Conservation (phyloP, 1,139 yeast genomes). For the Saccharomyces hybrid region DNA sequence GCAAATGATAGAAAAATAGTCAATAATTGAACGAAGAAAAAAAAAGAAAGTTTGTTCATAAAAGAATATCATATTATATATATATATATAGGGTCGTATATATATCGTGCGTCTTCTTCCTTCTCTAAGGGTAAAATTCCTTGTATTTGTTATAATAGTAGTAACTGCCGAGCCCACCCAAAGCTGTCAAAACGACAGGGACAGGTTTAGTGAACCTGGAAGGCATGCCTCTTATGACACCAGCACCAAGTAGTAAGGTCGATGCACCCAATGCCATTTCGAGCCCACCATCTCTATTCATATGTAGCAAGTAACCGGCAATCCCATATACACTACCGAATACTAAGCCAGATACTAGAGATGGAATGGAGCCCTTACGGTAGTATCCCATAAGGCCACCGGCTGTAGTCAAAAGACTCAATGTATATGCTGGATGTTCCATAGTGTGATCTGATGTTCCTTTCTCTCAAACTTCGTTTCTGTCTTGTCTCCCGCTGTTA, state of each 20-base stretch:
- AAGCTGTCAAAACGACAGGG: conserved; percentile 55
- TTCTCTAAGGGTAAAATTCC: conserved; percentile 45
- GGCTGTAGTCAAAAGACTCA: conserved; percentile 63
- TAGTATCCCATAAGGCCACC: conserved; percentile 69
- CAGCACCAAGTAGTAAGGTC: conserved; percentile 56
- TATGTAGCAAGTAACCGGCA: conserved; percentile 69
- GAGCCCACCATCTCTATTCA: conserved; percentile 73
- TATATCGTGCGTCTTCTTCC: not conserved
- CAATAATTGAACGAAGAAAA: conserved; percentile 7
- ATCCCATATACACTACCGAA: conserved; percentile 63
- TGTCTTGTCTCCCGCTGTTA: not conserved
- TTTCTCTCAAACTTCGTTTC: not conserved
- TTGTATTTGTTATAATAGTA: conserved; percentile 69
- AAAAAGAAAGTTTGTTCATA: not conserved
- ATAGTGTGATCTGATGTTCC: conserved; percentile 14
- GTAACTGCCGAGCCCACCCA: conserved; percentile 59
- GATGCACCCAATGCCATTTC: conserved; percentile 75
- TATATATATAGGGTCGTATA: not conserved
- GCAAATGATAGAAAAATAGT: not conserved
- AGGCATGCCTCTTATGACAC: conserved; percentile 58
- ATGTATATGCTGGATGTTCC: conserved; percentile 78
- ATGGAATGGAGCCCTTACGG: conserved; percentile 61
- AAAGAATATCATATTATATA: not conserved
- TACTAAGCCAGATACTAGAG: conserved; percentile 69
- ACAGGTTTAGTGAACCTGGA: conserved; percentile 61